Evolutionary conservation across 495 filamentous ascomycete genomes (phyloP), one percentile per base, ranked within the genome.

Genomic region (Xanthoparmelia taractica): DNA sequence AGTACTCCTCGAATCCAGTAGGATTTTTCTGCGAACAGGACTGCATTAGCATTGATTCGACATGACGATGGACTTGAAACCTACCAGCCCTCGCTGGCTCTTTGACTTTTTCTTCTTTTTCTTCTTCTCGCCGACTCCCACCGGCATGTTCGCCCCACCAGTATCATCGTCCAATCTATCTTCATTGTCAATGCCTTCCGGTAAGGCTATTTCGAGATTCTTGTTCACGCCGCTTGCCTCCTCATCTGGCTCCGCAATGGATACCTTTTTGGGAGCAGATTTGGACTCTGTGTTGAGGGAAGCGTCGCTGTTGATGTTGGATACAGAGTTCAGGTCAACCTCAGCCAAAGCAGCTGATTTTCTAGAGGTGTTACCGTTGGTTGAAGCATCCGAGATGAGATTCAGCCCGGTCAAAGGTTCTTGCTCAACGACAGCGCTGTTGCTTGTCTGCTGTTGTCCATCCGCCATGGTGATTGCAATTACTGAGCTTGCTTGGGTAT

Each of bases 1-100:
- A 90, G 70, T 82, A 91, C 43, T 91, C 87, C 66, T 87, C 84
- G 61, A 87, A 87, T 0, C 86, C 85, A n/a, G 82, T 81, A 6
- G 81, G 78, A 54, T 60, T 61, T 23, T 65, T 67, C 70, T 67
- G 20, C 25, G 27, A 57, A 33, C 7, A 6, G n/a, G 23, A n/a
- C 8, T 37, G 34, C 15, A 55, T 65, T 36, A 57, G 57, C 33
- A 57, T 7, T 1, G 13, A 37, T 17, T 20, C 8, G 3, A 34
- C 20, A 40, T 6, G 7, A 48, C 0, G 27, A 37, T 17, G 41
- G 8, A 31, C 13, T 34, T 25, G 37, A 33, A 36, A 41, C 64
- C 12, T 70, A 80, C 79, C 63, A 67, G 40, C 64, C 80, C 80
- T 48, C 77, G 71, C 68, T 82, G 73, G 66, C 74, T 78, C 63